Conservation (phyloP, 306 rosid genomes). For the Macrotyloma uniflorum region DNA sequence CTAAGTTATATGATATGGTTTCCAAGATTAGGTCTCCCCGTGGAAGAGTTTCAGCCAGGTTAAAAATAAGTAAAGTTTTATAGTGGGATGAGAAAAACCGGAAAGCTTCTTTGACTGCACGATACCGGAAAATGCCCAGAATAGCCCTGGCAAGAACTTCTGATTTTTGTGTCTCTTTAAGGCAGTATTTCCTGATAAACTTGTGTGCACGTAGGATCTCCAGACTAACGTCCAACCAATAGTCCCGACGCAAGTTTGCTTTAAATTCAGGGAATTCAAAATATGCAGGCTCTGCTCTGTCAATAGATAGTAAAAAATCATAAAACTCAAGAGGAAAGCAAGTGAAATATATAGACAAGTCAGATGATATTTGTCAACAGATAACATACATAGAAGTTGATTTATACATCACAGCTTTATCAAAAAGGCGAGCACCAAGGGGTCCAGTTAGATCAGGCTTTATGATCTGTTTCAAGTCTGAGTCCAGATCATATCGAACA, state of each 20-base stretch:
- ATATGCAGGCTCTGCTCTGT: constrained; percentile 90
- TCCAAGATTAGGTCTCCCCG: constrained; percentile 84
- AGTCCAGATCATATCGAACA: constrained; percentile 75
- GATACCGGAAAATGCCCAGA: constrained; percentile 73
- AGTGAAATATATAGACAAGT: constrained; percentile 18
- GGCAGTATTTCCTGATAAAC: constrained; percentile 69
- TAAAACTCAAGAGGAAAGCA: constrained; percentile 35
- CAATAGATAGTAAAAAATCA: constrained; percentile 42
- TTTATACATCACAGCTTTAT: constrained; percentile 93
- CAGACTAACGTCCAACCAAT: constrained; percentile 89
- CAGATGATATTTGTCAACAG: constrained; percentile 27
- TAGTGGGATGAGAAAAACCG: constrained; percentile 61
- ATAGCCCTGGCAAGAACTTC: constrained; percentile 79
- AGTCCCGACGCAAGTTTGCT: constrained; percentile 84
- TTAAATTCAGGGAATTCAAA: constrained; percentile 94
- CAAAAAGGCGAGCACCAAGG: constrained; percentile 92
- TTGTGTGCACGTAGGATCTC: constrained; percentile 74
- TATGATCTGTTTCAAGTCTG: constrained; percentile 79
- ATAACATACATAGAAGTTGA: constrained; percentile 79
- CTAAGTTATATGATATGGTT: constrained; percentile 66
- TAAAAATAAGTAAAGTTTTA: constrained; percentile 79
- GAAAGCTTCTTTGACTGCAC: constrained; percentile 84
- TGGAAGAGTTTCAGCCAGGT: constrained; percentile 91
- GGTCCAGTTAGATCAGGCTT: constrained; percentile 96
- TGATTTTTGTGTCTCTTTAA: constrained; percentile 64